Evolutionary conservation across 2,329 filamentous ascomycete species (phyloP).

Genomic region (Thelonectria blattea): DNA sequence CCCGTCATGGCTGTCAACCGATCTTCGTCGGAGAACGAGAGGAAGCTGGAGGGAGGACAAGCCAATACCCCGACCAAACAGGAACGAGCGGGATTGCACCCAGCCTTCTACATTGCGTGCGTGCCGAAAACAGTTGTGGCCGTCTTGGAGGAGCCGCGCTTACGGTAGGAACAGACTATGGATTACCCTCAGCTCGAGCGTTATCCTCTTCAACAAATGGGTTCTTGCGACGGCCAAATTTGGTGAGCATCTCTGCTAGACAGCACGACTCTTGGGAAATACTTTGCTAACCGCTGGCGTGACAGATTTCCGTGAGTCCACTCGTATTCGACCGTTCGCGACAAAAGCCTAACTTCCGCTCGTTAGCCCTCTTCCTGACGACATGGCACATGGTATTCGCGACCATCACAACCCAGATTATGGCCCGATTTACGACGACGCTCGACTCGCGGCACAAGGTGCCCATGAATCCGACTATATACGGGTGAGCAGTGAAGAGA

Average conservation of each 20-base stretch:
- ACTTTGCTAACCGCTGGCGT: neutral
- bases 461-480: slow-evolving; percentile 16
- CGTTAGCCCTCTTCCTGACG: slow-evolving; percentile 15
- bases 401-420: slow-evolving; percentile 11
- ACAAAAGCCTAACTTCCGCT: neutral
- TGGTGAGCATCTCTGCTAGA: neutral
- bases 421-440: slow-evolving; percentile 17
- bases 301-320: slow-evolving; percentile 16
- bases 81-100: neutral
- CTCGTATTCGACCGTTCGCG: neutral
- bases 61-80: neutral
- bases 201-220: slow-evolving; percentile 24
- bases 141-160: neutral
- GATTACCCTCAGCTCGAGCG: slow-evolving; percentile 17
- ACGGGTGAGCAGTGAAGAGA: slow-evolving; percentile 3
- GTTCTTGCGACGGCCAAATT: slow-evolving; percentile 19
- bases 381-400: slow-evolving; percentile 23
- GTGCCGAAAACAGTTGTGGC: neutral
- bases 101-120: slow-evolving; percentile 19
- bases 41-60: slow-evolving; percentile 18
- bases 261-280: neutral
- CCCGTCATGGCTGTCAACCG: slow-evolving; percentile 10
- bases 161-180: slow-evolving; percentile 7
- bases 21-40: slow-evolving; percentile 13
- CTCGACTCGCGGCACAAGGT: slow-evolving; percentile 23